Evolutionary conservation across 2,329 filamentous ascomycete genomes (phyloP).

Genomic region (Didymella lethalis): DNA sequence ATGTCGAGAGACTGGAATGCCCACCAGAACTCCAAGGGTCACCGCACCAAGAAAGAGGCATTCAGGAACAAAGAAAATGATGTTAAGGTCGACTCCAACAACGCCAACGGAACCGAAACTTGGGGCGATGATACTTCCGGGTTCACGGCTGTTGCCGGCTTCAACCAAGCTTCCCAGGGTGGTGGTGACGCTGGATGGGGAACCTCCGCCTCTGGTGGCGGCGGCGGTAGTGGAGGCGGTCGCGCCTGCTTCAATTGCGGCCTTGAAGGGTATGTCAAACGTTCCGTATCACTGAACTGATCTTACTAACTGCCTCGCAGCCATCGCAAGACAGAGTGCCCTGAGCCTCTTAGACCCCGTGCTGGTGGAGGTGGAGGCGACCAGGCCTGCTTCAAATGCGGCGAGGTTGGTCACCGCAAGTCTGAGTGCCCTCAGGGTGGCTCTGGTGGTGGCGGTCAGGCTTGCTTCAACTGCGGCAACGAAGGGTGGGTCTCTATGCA

Average conservation of each 20-base stretch:
- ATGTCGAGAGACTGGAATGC: conserved; percentile 42
- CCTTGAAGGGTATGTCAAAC: no score
- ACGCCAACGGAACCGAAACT: conserved; percentile 10
- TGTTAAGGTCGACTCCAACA: conserved; percentile 1
- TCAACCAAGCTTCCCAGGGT: conserved; percentile 7
- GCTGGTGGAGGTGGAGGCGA: conserved; percentile 17
- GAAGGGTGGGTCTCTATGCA: conserved; percentile 24
- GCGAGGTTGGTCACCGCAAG: conserved; percentile 36
- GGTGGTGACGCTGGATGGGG: conserved; percentile 56
- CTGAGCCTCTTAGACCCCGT: conserved; percentile 3
- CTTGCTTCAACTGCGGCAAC: conserved; percentile 44
- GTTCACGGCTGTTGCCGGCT: conserved; percentile 13
- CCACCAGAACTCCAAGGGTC: conserved; percentile 47
- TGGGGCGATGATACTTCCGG: conserved; percentile 22
- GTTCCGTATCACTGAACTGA: no score
- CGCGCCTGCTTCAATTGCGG: no score
- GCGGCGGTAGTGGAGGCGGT: no score
- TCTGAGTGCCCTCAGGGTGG: conserved; percentile 34
- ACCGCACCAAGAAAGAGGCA: conserved; percentile 33
- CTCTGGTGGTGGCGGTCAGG: conserved; percentile 26
- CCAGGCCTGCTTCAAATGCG: conserved; percentile 44
- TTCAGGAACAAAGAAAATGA: conserved; percentile 34
- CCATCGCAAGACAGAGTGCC: conserved; percentile 41
- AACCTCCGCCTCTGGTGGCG: not conserved
- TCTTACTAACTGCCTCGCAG: not conserved